Conservation (phyloP, 495 filamentous ascomycete species). For the Cercophora newfieldiana region DNA sequence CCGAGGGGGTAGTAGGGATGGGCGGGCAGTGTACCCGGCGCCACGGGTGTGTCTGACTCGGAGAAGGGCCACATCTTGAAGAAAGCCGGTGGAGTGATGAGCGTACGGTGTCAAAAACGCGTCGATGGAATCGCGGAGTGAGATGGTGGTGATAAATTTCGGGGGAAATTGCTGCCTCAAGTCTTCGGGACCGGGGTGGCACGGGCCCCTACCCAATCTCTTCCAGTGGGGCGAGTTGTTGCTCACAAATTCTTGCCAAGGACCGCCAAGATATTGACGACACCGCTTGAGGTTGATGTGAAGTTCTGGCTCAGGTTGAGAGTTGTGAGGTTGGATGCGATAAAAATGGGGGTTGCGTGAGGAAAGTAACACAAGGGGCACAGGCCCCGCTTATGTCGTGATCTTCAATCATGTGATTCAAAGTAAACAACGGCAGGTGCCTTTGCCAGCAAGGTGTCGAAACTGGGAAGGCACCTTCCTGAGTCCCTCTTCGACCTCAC, state of each 20-base stretch:
- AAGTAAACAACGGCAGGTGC: too few relatives aligned
- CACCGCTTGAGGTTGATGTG: neutral
- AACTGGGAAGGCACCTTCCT: too few relatives aligned
- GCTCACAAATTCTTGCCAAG: too few relatives aligned
- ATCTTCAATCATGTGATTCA: too few relatives aligned
- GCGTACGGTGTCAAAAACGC: neutral
- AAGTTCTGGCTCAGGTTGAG: too few relatives aligned
- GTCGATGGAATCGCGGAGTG: neutral
- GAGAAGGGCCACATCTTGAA: neutral
- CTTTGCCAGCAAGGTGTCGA: too few relatives aligned
- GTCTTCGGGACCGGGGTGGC: neutral
- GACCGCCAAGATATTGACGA: neutral
- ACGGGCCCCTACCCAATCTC: neutral
- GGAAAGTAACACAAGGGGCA: too few relatives aligned
- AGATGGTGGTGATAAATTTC: neutral
- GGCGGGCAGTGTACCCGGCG: neutral
- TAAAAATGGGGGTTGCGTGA: too few relatives aligned
- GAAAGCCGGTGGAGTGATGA: neutral
- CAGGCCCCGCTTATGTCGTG: too few relatives aligned
- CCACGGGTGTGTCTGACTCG: neutral
- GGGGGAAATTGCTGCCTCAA: neutral
- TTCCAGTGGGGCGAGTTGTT: neutral
- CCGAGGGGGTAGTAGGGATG: constrained; percentile 55
- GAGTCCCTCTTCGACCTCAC: too few relatives aligned
- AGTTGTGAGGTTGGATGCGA: too few relatives aligned